Evolutionary conservation across 2,329 filamentous ascomycete genomes (phyloP), one percentile per base, ranked within the genome.

Genomic region (Drechslerella coelobrocha): DNA sequence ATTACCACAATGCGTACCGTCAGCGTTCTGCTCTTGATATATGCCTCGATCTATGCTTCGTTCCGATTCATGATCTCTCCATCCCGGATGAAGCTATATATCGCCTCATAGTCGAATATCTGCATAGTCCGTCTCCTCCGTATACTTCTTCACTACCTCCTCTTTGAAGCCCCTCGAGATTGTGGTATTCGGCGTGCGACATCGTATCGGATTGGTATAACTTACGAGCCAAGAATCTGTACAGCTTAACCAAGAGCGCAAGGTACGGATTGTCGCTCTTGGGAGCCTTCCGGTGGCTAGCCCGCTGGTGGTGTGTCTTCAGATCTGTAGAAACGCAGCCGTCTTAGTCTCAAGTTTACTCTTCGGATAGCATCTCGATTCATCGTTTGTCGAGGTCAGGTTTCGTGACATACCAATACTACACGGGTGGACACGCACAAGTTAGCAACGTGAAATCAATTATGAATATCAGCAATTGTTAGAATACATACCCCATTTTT

Each of bases 261-360:
- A 96, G 86, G 84, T 97, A 96, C 79, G 93, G 91, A 86, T 97
- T 96, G 85, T 96, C 90, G 85, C 90, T 96, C 90, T 97, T 97
- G 80, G 92, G 91, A 77, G 91, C 91, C 87, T 90, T 91, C 83
- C 92, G 91, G 86, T 96, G 92, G 80, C 80, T 83, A 82, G 80
- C 81, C 81, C 83, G 82, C 80, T 86, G 84, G 82, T 86, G 84
- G 81, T 86, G 84, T 79, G 81, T 81, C 81, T 86, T 83, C 78
- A 84, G 80, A 79, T 84, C 82, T 72, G 51, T 34, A 56, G 23
- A 37, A 12, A 55, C 55, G 26, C 29, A 19, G 43, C 60, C 61
- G 56, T 71, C 66, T 71, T 63, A 71, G 66, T 48, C 51, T 48
- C 31, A 50, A 45, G 12, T 31, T 50, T 43, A 21, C 57, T 23